Conservation (phyloP, 805 yeast species). For the Pichia occidentalis region DNA sequence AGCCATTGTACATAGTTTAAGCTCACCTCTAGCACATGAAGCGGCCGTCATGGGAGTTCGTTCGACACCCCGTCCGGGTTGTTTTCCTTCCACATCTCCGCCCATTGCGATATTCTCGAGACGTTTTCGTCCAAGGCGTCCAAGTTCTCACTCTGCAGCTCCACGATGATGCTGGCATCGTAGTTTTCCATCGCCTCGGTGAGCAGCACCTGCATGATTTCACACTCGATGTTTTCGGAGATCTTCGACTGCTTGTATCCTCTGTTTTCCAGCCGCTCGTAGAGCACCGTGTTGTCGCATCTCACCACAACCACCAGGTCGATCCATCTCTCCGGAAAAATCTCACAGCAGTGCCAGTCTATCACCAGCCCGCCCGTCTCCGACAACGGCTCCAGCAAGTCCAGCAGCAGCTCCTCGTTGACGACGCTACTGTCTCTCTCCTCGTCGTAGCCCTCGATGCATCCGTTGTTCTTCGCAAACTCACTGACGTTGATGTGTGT, state of each 20-base stretch:
- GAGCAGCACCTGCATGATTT: conserved; percentile 86
- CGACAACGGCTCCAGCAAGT: conserved; percentile 69
- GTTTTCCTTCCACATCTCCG: conserved; percentile 63
- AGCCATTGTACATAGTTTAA: conserved; percentile 4
- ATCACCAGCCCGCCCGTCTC: conserved; percentile 82
- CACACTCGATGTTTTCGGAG: conserved; percentile 90
- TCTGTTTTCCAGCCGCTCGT: conserved; percentile 69
- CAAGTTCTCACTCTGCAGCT: conserved; percentile 60
- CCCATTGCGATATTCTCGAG: conserved; percentile 69
- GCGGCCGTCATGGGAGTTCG: conserved; percentile 31
- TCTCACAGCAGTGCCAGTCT: conserved; percentile 98
- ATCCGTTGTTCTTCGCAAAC: conserved; percentile 68
- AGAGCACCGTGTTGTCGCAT: conserved; percentile 64
- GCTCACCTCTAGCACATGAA: too few species aligned
- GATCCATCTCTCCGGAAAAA: conserved; percentile 86
- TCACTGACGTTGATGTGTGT: conserved; percentile 65
- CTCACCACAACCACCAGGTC: conserved; percentile 88
- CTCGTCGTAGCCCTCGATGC: conserved; percentile 81
- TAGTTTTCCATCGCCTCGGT: conserved; percentile 85
- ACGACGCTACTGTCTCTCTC: conserved; percentile 80
- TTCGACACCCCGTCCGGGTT: conserved; percentile 56
- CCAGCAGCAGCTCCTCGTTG: conserved; percentile 85
- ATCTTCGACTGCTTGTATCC: conserved; percentile 77
- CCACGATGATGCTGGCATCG: conserved; percentile 74
- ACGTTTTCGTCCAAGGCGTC: conserved; percentile 83